These are phyloP conservation scores for Achaetomiella virescens DNA, from an alignment of 495 filamentous ascomycete genomes.

Conservation along the genomic window DNA sequence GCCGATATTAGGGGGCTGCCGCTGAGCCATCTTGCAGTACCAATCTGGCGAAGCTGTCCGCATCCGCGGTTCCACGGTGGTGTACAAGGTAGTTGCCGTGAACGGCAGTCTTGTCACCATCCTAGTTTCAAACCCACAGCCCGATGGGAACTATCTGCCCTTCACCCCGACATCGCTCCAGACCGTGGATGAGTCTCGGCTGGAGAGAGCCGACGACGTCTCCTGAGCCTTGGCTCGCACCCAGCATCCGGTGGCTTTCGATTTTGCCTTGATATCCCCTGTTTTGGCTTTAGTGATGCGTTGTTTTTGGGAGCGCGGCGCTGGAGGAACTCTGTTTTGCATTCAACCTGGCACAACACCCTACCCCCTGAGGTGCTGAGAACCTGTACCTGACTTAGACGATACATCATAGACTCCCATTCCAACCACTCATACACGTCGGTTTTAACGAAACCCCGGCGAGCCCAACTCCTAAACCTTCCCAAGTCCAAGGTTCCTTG, in stretches of 20 bases:
- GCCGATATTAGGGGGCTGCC: not conserved
- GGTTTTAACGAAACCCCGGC: no score
- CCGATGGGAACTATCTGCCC: constrained; percentile 16
- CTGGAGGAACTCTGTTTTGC: no score
- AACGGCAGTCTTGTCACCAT: constrained; percentile 22
- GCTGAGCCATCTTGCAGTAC: not conserved
- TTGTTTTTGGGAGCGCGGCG: not conserved
- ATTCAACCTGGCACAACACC: no score
- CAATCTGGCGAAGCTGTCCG: constrained; percentile 18
- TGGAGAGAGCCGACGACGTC: constrained; percentile 18
- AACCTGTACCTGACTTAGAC: no score
- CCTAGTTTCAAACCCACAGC: constrained; percentile 23
- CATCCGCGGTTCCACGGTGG: constrained; percentile 14
- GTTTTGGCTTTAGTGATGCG: not conserved
- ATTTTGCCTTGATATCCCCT: not conserved
- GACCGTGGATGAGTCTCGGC: constrained; percentile 21
- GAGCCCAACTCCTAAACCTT: no score
- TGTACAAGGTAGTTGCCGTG: constrained; percentile 25
- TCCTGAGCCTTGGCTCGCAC: not conserved
- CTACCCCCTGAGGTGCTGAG: no score
- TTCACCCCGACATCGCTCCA: constrained; percentile 17
- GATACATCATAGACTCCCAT: no score
- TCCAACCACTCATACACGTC: no score
- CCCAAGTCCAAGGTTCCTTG: no score
- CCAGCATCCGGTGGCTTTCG: not conserved